These are phyloP conservation scores for Aspergillus fischeri DNA, from an alignment of 2,329 filamentous ascomycete species.

Conservation along the genomic window DNA sequence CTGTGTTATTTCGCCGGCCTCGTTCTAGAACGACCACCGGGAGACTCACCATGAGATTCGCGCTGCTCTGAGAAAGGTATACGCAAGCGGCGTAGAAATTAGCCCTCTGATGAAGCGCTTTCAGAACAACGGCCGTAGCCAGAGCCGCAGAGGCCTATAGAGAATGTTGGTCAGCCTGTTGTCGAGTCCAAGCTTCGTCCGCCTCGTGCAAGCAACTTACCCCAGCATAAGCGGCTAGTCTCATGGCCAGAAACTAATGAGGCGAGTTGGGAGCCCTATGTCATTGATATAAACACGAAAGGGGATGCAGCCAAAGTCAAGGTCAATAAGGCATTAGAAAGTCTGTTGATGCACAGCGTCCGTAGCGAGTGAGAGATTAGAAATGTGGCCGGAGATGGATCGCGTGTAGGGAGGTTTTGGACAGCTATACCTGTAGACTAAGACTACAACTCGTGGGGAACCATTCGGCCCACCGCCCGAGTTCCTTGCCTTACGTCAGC, in stretches of 20 bases:
- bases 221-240: constrained; percentile 50
- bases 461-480: neutral
- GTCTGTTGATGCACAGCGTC: constrained; percentile 10
- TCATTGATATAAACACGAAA: constrained; percentile 24
- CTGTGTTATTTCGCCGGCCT: neutral
- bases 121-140: constrained; percentile 77
- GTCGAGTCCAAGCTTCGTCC: neutral
- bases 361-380: constrained; percentile 12
- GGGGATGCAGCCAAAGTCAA: constrained; percentile 1
- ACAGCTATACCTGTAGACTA: constrained; percentile 19
- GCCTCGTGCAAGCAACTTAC: constrained; percentile 33
- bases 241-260: constrained; percentile 36
- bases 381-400: constrained; percentile 4
- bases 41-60: constrained; percentile 75
- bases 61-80: constrained; percentile 92
- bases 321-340: neutral
- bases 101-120: constrained; percentile 87
- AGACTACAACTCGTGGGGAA: constrained; percentile 1
- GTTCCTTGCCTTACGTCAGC: constrained; percentile 18
- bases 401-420: constrained; percentile 19
- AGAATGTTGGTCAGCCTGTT: constrained; percentile 8
- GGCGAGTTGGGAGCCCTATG: constrained; percentile 19
- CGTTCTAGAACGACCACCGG: constrained; percentile 5
- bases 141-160: constrained; percentile 72
- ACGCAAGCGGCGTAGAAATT: constrained; percentile 99